These are phyloP conservation scores for Ascobolus immersus DNA, from an alignment of 495 filamentous ascomycete genomes.

Conservation along the genomic window DNA sequence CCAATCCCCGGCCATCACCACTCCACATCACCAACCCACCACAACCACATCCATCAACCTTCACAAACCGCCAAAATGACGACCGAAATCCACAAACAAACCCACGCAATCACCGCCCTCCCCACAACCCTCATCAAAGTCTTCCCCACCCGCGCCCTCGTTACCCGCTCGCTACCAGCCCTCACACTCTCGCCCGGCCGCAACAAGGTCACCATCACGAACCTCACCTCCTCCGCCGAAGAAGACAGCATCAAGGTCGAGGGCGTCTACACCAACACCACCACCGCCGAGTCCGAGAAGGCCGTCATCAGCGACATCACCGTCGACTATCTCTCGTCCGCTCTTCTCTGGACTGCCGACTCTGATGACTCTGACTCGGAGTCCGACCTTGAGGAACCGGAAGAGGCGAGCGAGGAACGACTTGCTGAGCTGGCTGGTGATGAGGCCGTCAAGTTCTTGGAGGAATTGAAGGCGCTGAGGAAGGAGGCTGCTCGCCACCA, in stretches of 20 bases:
- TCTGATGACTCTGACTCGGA: slow-evolving; percentile 23
- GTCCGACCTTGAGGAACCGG: slow-evolving; percentile 16
- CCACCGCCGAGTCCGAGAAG: slow-evolving; percentile 12
- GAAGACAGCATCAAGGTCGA: slow-evolving; percentile 46
- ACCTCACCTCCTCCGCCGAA: slow-evolving; percentile 37
- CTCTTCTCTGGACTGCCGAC: slow-evolving; percentile 30
- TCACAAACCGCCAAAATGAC: no score
- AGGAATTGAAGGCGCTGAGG: no score
- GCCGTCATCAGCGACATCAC: slow-evolving; percentile 39
- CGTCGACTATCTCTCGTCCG: slow-evolving; percentile 34
- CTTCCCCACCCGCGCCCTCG: no score
- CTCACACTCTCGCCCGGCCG: no score
- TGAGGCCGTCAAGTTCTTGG: not conserved
- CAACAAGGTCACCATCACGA: slow-evolving; percentile 39
- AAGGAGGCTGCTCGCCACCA: no score
- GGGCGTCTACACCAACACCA: slow-evolving; percentile 24
- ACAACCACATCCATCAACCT: no score
- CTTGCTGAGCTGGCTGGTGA: not conserved
- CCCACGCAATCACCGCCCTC: no score
- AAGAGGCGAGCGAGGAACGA: slow-evolving; percentile 15
- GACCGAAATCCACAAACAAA: no score
- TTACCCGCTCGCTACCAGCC: no score
- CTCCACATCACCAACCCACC: no score
- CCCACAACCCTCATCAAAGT: no score
- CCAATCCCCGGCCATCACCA: no score